These are phyloP conservation scores for Boletellus sp. DNA, from an alignment of 768 basidiomycete species.

Conservation along the genomic window DNA sequence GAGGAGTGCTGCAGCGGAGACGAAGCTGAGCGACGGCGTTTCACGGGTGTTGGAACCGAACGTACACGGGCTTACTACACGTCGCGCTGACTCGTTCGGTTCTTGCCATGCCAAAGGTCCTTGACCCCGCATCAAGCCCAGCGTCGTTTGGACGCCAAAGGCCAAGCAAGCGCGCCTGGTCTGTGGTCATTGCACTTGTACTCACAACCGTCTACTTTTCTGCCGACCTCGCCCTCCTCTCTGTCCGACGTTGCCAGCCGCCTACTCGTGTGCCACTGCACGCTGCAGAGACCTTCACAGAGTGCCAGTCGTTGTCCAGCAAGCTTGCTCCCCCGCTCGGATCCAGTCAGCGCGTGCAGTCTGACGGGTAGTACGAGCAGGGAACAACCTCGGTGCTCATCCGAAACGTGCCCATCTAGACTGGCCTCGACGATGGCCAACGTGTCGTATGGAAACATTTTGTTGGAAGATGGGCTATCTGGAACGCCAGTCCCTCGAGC, in stretches of 20 bases:
- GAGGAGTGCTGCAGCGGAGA: no score
- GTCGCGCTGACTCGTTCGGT: no score
- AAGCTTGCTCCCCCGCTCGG: constrained; percentile 42
- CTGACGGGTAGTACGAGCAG: constrained; percentile 52
- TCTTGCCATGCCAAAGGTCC: constrained; percentile 17
- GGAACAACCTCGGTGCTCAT: constrained; percentile 56
- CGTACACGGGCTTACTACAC: no score
- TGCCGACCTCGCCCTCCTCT: constrained; percentile 3
- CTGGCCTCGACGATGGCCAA: constrained; percentile 54
- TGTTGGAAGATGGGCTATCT: constrained; percentile 66
- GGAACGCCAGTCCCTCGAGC: constrained; percentile 20
- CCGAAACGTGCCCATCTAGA: constrained; percentile 76
- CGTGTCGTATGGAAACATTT: constrained; percentile 59
- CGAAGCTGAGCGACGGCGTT: no score
- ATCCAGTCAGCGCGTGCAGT: constrained; percentile 47
- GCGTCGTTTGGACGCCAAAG: not conserved
- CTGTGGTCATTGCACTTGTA: constrained; percentile 11
- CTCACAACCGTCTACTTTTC: constrained; percentile 16
- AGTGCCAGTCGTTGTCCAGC: constrained; percentile 43
- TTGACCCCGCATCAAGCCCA: not conserved
- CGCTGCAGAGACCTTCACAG: constrained; percentile 34
- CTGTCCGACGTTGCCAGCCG: not conserved
- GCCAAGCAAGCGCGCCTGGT: constrained; percentile 15
- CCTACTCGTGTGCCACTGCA: constrained; percentile 17
- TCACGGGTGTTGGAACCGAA: no score